Base-by-base conservation (phyloP, 2,329 filamentous ascomycete species). In the Trichoderma lentiforme region DNA sequence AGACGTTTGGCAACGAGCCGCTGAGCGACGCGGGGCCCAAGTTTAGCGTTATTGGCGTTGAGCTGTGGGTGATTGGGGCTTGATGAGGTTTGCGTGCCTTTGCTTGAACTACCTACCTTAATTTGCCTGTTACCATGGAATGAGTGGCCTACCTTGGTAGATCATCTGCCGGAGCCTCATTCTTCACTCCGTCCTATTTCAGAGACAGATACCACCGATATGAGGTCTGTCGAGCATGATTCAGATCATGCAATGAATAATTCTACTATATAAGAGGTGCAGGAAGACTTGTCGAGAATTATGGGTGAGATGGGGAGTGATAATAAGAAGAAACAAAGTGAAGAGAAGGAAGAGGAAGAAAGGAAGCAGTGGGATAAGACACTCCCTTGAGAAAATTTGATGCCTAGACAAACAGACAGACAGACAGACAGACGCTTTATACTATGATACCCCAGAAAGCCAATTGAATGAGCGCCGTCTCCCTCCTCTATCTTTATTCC, bases 1-100 rank as follows among this genome's bases (percentile, higher is more conserved):
- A 93, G 73, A 99, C 96, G 0, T 99, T 98, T 83, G 94, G 94
- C 1, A 99, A 99, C 76, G 95, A 98, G 83, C 91, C 93, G 11
- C 84, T 99, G 66, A 98, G 95, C 77, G 95, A 98, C 70, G 93
- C 97, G 78, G 96, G 95, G 1, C 90, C 91, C 73, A 97, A 97
- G 80, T 99, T 98, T 79, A 93, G 94, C 73, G 89, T 99, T 14
- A 80, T 98, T 36, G 95, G 94, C 1, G 93, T 98, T 1, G 96
- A 99, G 83, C 82, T 98, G 12, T 99, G 96, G 96, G 94, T 93
- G 79, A 88, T 98, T 76, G 95, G 96, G 6, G 82, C 81, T 30
- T 83, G 57, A 60, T 21, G 39, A 36, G 26, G 21, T 24, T 47
- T 11, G 43, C 4, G 1, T 51, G 43, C 56, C 15, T 30, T 51